These are phyloP conservation scores for Thermochaetoides thermophila DNA, from an alignment of 495 filamentous ascomycete genomes.

Conservation along the genomic window DNA sequence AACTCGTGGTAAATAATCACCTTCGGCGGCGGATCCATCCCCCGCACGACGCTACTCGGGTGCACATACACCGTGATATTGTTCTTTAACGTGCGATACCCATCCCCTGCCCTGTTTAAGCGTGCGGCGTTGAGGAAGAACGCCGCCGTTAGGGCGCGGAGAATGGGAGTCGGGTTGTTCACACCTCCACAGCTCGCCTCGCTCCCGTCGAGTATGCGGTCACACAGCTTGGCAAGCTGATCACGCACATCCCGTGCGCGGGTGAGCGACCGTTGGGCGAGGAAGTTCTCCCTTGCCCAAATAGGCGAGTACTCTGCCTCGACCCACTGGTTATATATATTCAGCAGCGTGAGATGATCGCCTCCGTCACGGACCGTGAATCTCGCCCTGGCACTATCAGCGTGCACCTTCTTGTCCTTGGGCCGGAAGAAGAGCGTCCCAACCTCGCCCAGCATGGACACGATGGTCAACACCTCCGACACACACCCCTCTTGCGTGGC, in stretches of 20 bases:
- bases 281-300: conserved; percentile 87
- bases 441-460: conserved; percentile 84
- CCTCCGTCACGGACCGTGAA: conserved; percentile 90
- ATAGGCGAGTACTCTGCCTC: conserved; percentile 80
- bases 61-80: conserved; percentile 82
- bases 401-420: conserved; percentile 94
- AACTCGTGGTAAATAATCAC: conserved; percentile 88
- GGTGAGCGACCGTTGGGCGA: conserved; percentile 75
- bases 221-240: conserved; percentile 87
- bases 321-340: conserved; percentile 95
- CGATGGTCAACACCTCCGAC: conserved; percentile 86
- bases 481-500: conserved; percentile 81
- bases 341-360: conserved; percentile 81
- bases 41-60: conserved; percentile 68
- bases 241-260: conserved; percentile 87
- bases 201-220: conserved; percentile 68
- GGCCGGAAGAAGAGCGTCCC: conserved; percentile 87
- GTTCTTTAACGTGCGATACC: conserved; percentile 90
- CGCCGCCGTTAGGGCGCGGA: conserved; percentile 76
- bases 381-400: conserved; percentile 78
- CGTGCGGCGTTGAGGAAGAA: conserved; percentile 93
- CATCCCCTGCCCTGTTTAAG: conserved; percentile 71
- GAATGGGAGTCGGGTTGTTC: conserved; percentile 57
- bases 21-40: conserved; percentile 59
- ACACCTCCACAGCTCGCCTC: conserved; percentile 57